These are phyloP conservation scores for Platanus orientalis DNA, from an alignment of 164 flowering plant species.

Conservation along the genomic window DNA sequence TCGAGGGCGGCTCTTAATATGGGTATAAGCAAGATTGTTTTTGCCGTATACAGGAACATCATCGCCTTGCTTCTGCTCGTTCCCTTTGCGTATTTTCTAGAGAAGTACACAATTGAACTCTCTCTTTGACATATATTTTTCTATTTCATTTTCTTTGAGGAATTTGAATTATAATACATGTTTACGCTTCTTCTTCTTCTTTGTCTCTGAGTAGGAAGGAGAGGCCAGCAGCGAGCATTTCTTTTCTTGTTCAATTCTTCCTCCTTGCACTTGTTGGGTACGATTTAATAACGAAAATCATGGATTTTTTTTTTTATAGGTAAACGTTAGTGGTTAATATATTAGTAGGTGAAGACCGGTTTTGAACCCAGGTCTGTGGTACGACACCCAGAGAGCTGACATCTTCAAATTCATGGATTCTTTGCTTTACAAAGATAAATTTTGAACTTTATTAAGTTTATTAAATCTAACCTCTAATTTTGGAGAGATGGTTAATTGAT, in stretches of 20 bases:
- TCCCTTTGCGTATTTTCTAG: conserved; percentile 94
- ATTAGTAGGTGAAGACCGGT: too few relatives aligned
- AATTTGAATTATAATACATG: neutral
- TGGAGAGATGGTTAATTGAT: too few relatives aligned
- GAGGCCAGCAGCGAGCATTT: conserved; percentile 63
- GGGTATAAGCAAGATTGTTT: conserved; percentile 95
- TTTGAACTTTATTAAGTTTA: too few relatives aligned
- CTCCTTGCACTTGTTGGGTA: conserved; percentile 91
- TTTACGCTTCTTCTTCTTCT: neutral
- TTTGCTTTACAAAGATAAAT: too few relatives aligned
- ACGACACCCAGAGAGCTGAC: too few relatives aligned
- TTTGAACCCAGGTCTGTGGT: too few relatives aligned
- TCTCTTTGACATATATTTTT: too few relatives aligned
- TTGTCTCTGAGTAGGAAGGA: conserved; percentile 66
- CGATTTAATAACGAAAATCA: conserved; percentile 3
- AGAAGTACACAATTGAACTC: conserved; percentile 47
- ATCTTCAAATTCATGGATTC: neutral
- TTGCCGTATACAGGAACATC: conserved; percentile 89
- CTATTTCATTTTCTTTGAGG: too few relatives aligned
- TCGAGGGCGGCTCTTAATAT: conserved; percentile 95
- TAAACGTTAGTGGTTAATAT: too few relatives aligned
- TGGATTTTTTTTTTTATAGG: too few relatives aligned
- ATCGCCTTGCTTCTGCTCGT: conserved; percentile 77
- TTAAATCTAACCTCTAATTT: too few relatives aligned
- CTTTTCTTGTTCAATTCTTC: conserved; percentile 79